Conservation (phyloP, 257 asterid species). For the Solanum paucissectum region DNA sequence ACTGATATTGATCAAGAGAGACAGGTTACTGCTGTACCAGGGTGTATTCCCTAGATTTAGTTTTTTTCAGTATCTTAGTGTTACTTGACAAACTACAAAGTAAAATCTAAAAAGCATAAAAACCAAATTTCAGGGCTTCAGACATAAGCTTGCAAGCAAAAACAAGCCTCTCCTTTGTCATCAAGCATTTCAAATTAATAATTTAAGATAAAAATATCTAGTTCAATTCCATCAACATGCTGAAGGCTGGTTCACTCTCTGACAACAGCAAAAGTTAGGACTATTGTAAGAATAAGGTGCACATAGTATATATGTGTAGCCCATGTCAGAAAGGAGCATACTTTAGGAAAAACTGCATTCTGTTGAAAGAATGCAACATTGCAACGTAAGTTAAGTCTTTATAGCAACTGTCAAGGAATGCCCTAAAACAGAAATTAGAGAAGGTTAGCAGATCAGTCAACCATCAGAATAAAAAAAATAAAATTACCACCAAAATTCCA, state of each 20-base stretch:
- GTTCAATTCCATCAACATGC: not conserved
- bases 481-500: not conserved
- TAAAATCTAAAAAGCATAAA: not conserved
- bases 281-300: not conserved
- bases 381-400: not conserved
- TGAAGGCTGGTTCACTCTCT: not conserved
- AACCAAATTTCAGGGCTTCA: not conserved
- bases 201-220: not conserved
- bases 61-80: not conserved
- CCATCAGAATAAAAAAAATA: not conserved
- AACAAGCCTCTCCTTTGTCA: not conserved
- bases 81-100: not conserved
- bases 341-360: not conserved
- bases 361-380: conserved; percentile 1
- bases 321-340: conserved; percentile 2
- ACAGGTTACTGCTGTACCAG: not conserved
- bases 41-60: not conserved
- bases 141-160: not conserved
- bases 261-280: not conserved
- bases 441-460: conserved; percentile 2
- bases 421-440: not conserved
- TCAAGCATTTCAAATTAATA: not conserved
- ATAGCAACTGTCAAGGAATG: conserved; percentile 1
- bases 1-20: not conserved
- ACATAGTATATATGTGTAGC: not conserved